Evolutionary conservation across 345 rosid genomes (phyloP).

Genomic region (Boechera divaricarpa): DNA sequence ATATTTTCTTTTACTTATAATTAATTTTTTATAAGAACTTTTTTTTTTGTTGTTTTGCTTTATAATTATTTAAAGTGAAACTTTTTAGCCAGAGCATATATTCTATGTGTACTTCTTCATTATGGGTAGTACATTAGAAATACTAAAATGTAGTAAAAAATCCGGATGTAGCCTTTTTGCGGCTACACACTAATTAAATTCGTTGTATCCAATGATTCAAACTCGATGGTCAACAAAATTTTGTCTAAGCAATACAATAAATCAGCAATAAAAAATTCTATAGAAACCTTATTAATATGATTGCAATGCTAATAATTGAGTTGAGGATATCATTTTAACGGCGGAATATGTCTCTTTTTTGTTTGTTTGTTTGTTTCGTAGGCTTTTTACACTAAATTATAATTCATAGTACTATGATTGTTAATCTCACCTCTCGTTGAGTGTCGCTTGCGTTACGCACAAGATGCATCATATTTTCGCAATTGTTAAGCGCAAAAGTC

Average conservation of each 20-base stretch:
- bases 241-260: constrained; percentile 12
- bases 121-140: constrained; percentile 28
- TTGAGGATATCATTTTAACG: constrained; percentile 36
- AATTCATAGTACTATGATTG: constrained; percentile 3
- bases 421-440: not conserved
- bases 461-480: constrained; percentile 9
- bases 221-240: constrained; percentile 36
- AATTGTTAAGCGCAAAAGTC: not conserved
- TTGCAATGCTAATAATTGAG: constrained; percentile 18
- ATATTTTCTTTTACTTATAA: constrained; percentile 20
- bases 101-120: constrained; percentile 31
- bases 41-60: constrained; percentile 4
- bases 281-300: constrained; percentile 24
- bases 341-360: constrained; percentile 29
- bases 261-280: not conserved
- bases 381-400: constrained; percentile 4
- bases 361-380: not conserved
- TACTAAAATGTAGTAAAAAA: constrained; percentile 14
- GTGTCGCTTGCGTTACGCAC: constrained; percentile 13
- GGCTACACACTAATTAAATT: constrained; percentile 34
- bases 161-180: constrained; percentile 33
- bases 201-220: constrained; percentile 40
- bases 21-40: not conserved
- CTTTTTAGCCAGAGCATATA: constrained; percentile 26
- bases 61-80: constrained; percentile 16